Percentiles rank a stretch among this genome's conserved stretches.
Evolutionary conservation across 345 rosid species (phyloP).

Genomic region (rapeseed (Brassica napus)): DNA sequence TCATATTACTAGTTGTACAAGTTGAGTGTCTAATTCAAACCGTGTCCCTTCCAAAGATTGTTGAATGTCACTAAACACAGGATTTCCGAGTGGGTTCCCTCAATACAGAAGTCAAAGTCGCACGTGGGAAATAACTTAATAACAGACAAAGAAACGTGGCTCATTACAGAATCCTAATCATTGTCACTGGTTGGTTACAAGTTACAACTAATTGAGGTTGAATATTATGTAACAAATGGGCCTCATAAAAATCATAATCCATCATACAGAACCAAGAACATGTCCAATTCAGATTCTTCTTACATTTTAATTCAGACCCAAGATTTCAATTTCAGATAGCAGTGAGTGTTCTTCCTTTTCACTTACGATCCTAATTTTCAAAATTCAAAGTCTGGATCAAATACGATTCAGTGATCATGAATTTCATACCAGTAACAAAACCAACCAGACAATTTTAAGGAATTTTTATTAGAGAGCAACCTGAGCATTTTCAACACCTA

Average conservation of each 20-base stretch:
- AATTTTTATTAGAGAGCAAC: conserved; percentile 37
- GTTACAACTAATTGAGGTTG: background rate
- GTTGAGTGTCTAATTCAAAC: background rate
- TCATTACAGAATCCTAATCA: background rate
- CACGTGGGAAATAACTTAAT: conserved; percentile 23
- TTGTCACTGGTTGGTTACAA: background rate
- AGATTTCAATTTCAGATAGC: background rate
- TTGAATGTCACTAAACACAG: background rate
- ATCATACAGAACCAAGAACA: background rate
- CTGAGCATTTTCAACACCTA: conserved; percentile 83
- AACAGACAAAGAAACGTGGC: conserved; percentile 19
- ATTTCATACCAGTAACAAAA: background rate
- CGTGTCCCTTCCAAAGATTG: conserved; percentile 24
- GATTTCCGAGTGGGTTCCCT: conserved; percentile 11
- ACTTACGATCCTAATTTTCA: background rate
- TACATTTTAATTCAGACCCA: background rate
- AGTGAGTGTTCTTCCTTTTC: background rate
- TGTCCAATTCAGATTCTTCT: background rate
- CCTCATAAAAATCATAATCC: background rate
- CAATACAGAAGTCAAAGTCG: background rate
- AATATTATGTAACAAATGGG: background rate
- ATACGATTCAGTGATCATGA: background rate
- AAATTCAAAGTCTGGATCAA: background rate
- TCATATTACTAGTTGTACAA: background rate
- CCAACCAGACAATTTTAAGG: background rate